Evolutionary conservation across 306 rosid species (phyloP), one percentile per base, ranked within the genome.

Genomic region (Gastrolobium villosum): DNA sequence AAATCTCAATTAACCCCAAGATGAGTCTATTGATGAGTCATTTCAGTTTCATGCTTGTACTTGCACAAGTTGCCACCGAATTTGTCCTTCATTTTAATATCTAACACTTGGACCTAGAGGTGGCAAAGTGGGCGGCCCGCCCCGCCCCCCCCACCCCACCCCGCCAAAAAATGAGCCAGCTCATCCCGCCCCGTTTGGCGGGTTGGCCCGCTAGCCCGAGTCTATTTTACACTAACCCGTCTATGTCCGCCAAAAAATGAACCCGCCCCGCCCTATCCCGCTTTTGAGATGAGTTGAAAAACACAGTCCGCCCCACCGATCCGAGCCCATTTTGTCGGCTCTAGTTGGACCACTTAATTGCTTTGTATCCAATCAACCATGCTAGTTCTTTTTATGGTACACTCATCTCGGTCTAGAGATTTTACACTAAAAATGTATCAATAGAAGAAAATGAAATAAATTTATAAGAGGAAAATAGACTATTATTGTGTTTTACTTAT

Each of bases 101-200:
- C 54, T 10, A 15, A 2, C 59, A 63, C 48, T 31, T 50, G 67
- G 67, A 64, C 79, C 73, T n/a, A n/a, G n/a, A n/a, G n/a, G n/a
- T n/a, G n/a, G n/a, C n/a, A n/a, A n/a, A n/a, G n/a, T n/a, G n/a
- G n/a, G n/a, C n/a, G n/a, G n/a, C n/a, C n/a, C n/a, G n/a, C n/a
- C n/a, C n/a, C n/a, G n/a, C n/a, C n/a, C n/a, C n/a, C n/a, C n/a
- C n/a, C n/a, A n/a, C n/a, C n/a, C n/a, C n/a, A n/a, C n/a, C n/a
- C n/a, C n/a, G n/a, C n/a, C n/a, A n/a, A n/a, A n/a, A n/a, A n/a
- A n/a, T n/a, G n/a, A n/a, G n/a, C n/a, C n/a, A n/a, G n/a, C n/a
- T n/a, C n/a, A n/a, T n/a, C n/a, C n/a, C n/a, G n/a, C n/a, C n/a
- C n/a, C n/a, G n/a, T n/a, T n/a, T n/a, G n/a, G n/a, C n/a, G n/a